A percentile compares a stretch with the other conserved stretches of the same genome.
Evolutionary conservation across 83 land plant genomes (phyloP).

Genomic region (Picea abies): DNA sequence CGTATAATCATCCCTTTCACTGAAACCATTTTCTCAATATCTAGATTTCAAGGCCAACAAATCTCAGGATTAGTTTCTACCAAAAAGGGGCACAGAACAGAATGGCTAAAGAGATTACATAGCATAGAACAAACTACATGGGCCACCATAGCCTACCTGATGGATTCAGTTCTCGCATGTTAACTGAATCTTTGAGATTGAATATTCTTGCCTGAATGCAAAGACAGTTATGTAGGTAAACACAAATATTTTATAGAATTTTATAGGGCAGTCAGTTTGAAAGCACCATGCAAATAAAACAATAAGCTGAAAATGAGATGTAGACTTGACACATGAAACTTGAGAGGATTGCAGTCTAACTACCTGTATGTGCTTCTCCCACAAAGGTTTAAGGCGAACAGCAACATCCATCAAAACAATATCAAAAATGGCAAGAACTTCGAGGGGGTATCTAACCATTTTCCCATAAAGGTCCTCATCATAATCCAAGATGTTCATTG

Average conservation of each 20-base stretch:
- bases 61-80: neutral
- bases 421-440: slow-evolving; percentile 92
- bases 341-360: neutral
- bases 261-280: neutral
- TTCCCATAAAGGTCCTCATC: slow-evolving; percentile 84
- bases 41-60: slow-evolving; percentile 35
- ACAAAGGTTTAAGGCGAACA: slow-evolving; percentile 49
- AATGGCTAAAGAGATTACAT: neutral
- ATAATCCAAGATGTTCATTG: slow-evolving; percentile 73
- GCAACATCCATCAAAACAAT: slow-evolving; percentile 83
- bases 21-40: slow-evolving; percentile 95
- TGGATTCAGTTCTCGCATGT: slow-evolving; percentile 93
- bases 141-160: slow-evolving; percentile 54
- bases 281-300: neutral
- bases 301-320: neutral
- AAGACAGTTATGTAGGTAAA: neutral
- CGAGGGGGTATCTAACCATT: slow-evolving; percentile 90
- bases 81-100: neutral
- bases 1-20: slow-evolving; percentile 97
- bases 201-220: slow-evolving; percentile 68
- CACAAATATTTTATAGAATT: neutral
- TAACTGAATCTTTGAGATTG: slow-evolving; percentile 66
- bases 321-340: neutral
- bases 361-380: slow-evolving; percentile 78
- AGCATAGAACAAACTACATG: neutral